Percentiles rank a stretch among this genome's conserved stretches.
These are phyloP conservation scores for Liriodendron chinense DNA, from an alignment of 164 flowering plant genomes.

Conservation along the genomic window DNA sequence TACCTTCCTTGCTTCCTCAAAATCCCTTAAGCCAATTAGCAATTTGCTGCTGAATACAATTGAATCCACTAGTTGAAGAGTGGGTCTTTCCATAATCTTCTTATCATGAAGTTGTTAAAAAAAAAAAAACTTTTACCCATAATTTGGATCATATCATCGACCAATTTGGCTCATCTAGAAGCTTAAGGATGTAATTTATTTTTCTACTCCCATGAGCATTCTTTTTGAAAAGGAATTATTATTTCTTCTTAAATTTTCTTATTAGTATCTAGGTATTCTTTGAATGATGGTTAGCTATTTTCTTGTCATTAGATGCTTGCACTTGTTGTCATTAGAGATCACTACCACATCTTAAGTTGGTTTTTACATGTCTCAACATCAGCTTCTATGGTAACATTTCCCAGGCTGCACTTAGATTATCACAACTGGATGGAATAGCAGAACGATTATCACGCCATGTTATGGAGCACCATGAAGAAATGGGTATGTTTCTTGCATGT, in stretches of 20 bases:
- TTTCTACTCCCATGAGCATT: background rate
- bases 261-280: background rate
- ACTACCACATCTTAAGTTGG: background rate
- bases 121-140: no score
- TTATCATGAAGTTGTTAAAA: no score
- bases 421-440: slow-evolving; percentile 82
- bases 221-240: no score
- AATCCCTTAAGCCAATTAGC: no score
- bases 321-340: background rate
- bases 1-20: no score
- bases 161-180: no score
- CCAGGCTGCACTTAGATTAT: slow-evolving; percentile 86
- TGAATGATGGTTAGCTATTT: background rate
- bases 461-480: slow-evolving; percentile 96
- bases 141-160: no score
- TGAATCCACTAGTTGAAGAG: no score
- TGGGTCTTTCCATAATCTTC: no score
- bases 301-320: background rate
- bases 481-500: slow-evolving; percentile 60
- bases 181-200: background rate
- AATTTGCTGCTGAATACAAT: no score
- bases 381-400: slow-evolving; percentile 19
- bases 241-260: background rate
- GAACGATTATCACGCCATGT: slow-evolving; percentile 83
- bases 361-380: slow-evolving; percentile 10